Conservation (phyloP, 2,329 filamentous ascomycete genomes). For the Botryotinia calthae region DNA sequence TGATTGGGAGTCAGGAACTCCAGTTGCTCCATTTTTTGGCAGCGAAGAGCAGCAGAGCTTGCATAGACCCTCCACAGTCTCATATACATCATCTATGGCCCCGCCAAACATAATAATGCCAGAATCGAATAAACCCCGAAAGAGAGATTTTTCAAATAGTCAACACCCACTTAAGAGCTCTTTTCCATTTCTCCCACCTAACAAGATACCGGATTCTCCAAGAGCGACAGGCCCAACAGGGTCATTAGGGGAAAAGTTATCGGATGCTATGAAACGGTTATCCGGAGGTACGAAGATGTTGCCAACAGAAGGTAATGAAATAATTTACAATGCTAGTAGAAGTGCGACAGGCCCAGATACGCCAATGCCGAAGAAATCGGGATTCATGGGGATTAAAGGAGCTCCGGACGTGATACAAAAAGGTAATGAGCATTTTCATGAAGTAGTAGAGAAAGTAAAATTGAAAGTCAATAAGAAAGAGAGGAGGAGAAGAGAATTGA, state of each 20-base stretch:
- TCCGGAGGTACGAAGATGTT: constrained; percentile 12
- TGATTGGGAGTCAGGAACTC: neutral
- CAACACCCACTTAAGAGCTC: constrained; percentile 29
- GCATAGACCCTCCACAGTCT: neutral
- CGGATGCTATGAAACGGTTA: constrained; percentile 24
- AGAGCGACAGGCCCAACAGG: neutral
- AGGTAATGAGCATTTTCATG: constrained; percentile 25
- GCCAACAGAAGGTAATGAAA: neutral
- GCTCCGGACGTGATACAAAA: constrained; percentile 23
- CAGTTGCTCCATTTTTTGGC: neutral
- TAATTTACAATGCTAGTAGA: constrained; percentile 23
- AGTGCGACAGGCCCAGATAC: constrained; percentile 27
- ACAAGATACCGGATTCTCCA: constrained; percentile 13
- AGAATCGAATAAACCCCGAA: neutral
- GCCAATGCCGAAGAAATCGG: constrained; percentile 23
- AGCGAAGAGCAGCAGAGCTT: neutral
- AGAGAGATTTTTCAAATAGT: constrained; percentile 21
- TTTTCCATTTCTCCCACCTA: constrained; percentile 23
- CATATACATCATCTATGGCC: neutral
- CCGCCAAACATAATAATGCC: neutral
- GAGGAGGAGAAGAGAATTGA: constrained; percentile 31
- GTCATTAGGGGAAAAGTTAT: constrained; percentile 20
- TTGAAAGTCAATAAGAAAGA: constrained; percentile 27
- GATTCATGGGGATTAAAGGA: constrained; percentile 23
- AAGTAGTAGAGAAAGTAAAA: constrained; percentile 27